Conservation (phyloP, 1,284 basidiomycete species). For the Sporisorium iseilematis-ciliati region DNA sequence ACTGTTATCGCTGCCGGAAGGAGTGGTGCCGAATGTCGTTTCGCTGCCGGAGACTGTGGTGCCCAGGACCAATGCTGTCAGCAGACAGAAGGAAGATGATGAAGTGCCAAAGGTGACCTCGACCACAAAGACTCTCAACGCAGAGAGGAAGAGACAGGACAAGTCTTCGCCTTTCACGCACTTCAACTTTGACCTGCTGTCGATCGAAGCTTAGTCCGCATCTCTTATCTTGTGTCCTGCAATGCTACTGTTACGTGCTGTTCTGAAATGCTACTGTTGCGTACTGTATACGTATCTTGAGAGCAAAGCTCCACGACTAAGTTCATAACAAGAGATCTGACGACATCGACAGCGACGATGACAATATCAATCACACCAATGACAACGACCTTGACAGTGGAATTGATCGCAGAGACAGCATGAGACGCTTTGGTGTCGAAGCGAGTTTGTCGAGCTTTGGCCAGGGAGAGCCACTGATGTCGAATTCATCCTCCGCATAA, state of each 20-base stretch:
- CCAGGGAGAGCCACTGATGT: too few species aligned
- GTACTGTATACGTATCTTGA: too few species aligned
- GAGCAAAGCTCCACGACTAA: too few species aligned
- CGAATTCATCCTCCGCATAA: too few species aligned
- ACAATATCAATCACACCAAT: too few species aligned
- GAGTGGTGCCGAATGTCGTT: constrained; percentile 11
- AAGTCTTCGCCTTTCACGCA: constrained; percentile 29
- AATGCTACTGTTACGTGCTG: not conserved
- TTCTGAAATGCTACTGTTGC: too few species aligned
- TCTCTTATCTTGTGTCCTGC: not conserved
- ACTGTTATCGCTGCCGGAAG: constrained; percentile 23
- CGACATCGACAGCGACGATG: too few species aligned
- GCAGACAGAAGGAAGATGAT: not conserved
- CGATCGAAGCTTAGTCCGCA: constrained; percentile 29
- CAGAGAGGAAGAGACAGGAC: not conserved
- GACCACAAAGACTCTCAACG: not conserved
- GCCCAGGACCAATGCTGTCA: not conserved
- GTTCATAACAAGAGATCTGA: too few species aligned
- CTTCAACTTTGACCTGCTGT: constrained; percentile 46
- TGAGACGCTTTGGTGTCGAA: too few species aligned
- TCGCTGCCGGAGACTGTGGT: constrained; percentile 20
- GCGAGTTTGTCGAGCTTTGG: too few species aligned
- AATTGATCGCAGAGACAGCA: too few species aligned
- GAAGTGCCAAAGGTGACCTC: not conserved
- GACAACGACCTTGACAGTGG: too few species aligned